These are phyloP conservation scores for Ascochyta lentis DNA, from an alignment of 2,329 filamentous ascomycete genomes.

Conservation along the genomic window DNA sequence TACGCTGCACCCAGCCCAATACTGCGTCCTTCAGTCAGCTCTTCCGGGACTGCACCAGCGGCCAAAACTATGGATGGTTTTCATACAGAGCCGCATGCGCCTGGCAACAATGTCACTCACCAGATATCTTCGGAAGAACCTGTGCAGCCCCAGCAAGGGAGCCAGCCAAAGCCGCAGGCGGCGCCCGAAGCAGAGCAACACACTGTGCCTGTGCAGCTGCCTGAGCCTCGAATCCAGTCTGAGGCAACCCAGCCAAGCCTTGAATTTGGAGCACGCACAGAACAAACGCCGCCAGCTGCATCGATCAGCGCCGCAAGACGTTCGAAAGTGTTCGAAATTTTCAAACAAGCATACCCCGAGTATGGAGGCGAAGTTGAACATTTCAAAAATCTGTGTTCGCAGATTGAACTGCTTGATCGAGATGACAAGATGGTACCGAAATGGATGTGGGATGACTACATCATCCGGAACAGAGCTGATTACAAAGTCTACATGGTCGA, in stretches of 20 bases:
- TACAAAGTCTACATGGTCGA: slow-evolving; percentile 35
- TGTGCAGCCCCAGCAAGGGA: neutral
- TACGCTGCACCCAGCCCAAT: slow-evolving; percentile 23
- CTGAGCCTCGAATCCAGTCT: neutral
- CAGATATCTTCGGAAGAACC: neutral
- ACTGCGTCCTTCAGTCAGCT: neutral
- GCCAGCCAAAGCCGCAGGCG: neutral
- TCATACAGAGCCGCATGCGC: neutral
- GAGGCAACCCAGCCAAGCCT: neutral
- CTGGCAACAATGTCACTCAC: neutral
- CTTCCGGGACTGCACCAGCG: neutral
- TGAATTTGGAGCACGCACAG: neutral
- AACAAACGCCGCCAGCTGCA: neutral
- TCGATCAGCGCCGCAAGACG: neutral
- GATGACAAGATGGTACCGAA: slow-evolving; percentile 45
- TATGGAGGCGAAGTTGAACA: slow-evolving; percentile 43
- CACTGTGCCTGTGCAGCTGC: neutral
- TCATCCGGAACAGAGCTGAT: slow-evolving; percentile 45
- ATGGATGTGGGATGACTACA: slow-evolving; percentile 50
- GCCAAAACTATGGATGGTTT: neutral
- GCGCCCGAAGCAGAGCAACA: neutral
- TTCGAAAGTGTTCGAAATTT: slow-evolving; percentile 30
- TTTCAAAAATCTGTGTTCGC: slow-evolving; percentile 40
- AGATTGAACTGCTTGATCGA: slow-evolving; percentile 36
- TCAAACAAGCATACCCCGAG: slow-evolving; percentile 45